Evolutionary conservation across 371 early-diverging fungal genomes (phyloP).

Genomic region (Lichtheimia hyalospora): DNA sequence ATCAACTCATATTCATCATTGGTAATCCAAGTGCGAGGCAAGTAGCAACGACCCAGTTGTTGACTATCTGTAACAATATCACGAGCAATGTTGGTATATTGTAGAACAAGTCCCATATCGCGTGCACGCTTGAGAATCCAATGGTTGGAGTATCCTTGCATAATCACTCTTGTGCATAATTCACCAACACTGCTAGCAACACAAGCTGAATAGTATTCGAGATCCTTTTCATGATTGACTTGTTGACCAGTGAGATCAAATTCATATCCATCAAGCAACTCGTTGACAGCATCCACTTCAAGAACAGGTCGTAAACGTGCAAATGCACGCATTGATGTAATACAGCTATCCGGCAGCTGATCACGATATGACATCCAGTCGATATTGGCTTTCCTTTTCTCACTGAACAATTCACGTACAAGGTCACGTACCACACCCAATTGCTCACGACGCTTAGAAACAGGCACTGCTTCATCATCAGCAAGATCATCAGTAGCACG

Average conservation of each 20-base stretch:
- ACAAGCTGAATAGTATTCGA: slow-evolving; percentile 47
- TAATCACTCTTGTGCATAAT: slow-evolving; percentile 44
- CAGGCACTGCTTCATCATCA: slow-evolving; percentile 38
- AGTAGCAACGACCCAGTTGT: slow-evolving; percentile 48
- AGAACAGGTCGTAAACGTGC: slow-evolving; percentile 38
- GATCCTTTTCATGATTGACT: slow-evolving; percentile 36
- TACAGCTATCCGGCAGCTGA: slow-evolving; percentile 22
- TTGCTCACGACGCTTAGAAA: slow-evolving; percentile 22
- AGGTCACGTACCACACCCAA: slow-evolving; percentile 24
- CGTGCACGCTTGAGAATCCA: slow-evolving; percentile 44
- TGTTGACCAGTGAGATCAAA: slow-evolving; percentile 48
- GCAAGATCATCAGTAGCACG: slow-evolving; percentile 63
- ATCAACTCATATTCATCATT: slow-evolving; percentile 15
- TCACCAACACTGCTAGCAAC: slow-evolving; percentile 69
- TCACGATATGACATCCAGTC: slow-evolving; percentile 26
- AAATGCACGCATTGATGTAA: slow-evolving; percentile 38
- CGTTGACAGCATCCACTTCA: slow-evolving; percentile 39
- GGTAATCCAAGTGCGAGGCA: slow-evolving; percentile 41
- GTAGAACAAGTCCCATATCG: slow-evolving; percentile 62
- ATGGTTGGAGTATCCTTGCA: slow-evolving; percentile 5
- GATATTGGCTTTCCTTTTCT: slow-evolving; percentile 16
- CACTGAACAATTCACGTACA: slow-evolving; percentile 28
- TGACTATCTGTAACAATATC: slow-evolving; percentile 63
- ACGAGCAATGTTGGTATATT: slow-evolving; percentile 60
- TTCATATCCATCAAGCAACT: slow-evolving; percentile 53